These are phyloP conservation scores for Sporothrix protearum DNA, from an alignment of 2,329 filamentous ascomycete genomes.

Conservation along the genomic window DNA sequence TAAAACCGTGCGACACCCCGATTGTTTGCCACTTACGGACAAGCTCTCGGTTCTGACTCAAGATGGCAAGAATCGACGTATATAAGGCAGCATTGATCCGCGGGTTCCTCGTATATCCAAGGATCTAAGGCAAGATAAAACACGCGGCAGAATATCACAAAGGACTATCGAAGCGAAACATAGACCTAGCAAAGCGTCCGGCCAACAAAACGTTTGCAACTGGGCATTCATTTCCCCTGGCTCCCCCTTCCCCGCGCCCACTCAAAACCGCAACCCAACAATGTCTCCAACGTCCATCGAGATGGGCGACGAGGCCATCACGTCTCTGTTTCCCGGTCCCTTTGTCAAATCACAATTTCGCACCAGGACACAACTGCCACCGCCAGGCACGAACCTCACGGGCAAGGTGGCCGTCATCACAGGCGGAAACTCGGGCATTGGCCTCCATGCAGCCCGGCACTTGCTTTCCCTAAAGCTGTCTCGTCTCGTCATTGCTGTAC, in stretches of 20 bases:
- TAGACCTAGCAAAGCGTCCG: too few relatives aligned
- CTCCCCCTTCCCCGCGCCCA: neutral
- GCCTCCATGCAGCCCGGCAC: slow-evolving; percentile 37
- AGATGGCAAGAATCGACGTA: neutral
- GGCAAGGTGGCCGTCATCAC: slow-evolving; percentile 35
- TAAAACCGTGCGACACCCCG: too few relatives aligned
- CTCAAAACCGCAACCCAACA: neutral
- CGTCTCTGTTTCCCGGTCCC: neutral
- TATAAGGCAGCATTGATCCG: neutral
- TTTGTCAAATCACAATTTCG: slow-evolving; percentile 21
- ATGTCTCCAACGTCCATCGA: slow-evolving; percentile 17
- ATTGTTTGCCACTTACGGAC: too few relatives aligned
- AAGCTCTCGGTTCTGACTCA: too few relatives aligned
- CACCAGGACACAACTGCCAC: slow-evolving; percentile 9
- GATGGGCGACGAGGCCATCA: slow-evolving; percentile 4
- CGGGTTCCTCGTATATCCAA: too few relatives aligned
- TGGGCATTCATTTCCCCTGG: neutral
- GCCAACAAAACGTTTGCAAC: neutral
- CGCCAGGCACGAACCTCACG: slow-evolving; percentile 21
- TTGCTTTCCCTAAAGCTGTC: slow-evolving; percentile 34
- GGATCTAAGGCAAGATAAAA: too few relatives aligned
- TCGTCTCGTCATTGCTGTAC: slow-evolving; percentile 38
- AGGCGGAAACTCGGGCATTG: slow-evolving; percentile 38
- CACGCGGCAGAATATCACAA: neutral
- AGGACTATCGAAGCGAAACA: neutral